Percentiles rank a stretch among this genome's conserved stretches.
Conservation (phyloP, 495 filamentous ascomycete genomes). For the Parachaetomium inaequale region DNA sequence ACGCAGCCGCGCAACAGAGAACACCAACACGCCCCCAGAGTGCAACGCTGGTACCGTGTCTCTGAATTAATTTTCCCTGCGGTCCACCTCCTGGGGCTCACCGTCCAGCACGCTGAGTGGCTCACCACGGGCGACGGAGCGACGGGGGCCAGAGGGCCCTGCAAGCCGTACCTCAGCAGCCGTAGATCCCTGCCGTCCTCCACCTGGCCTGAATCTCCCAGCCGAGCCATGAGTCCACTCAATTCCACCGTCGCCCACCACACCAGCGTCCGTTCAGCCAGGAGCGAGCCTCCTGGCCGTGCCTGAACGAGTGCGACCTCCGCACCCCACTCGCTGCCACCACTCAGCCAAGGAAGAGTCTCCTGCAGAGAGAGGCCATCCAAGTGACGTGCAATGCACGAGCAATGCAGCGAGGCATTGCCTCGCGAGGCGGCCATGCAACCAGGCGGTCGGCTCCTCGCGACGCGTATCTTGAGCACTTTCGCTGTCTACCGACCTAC, state of each 20-base stretch:
- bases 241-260: slow-evolving; percentile 31
- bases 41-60: slow-evolving; percentile 38
- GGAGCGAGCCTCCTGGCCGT: slow-evolving; percentile 21
- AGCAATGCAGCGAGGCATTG: background rate
- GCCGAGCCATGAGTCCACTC: slow-evolving; percentile 36
- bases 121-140: slow-evolving; percentile 23
- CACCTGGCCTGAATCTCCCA: slow-evolving; percentile 38
- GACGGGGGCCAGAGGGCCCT: slow-evolving; percentile 23
- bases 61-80: slow-evolving; percentile 30
- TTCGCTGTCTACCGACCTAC: no score
- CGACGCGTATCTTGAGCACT: no score
- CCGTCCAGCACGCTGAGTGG: slow-evolving; percentile 31
- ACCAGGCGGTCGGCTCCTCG: slow-evolving; percentile 2
- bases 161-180: slow-evolving; percentile 26
- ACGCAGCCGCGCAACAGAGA: slow-evolving; percentile 5
- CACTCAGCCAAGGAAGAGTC: background rate
- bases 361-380: background rate
- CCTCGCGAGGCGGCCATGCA: slow-evolving; percentile 6
- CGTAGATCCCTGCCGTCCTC: slow-evolving; percentile 35
- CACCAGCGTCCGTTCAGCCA: slow-evolving; percentile 22
- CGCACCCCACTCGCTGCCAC: slow-evolving; percentile 16
- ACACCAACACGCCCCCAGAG: slow-evolving; percentile 10
- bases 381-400: background rate
- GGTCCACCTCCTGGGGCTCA: slow-evolving; percentile 27
- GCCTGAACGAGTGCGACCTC: slow-evolving; percentile 29